Conservation (phyloP, 805 yeast genomes). For the Huiozyma naganishii region DNA sequence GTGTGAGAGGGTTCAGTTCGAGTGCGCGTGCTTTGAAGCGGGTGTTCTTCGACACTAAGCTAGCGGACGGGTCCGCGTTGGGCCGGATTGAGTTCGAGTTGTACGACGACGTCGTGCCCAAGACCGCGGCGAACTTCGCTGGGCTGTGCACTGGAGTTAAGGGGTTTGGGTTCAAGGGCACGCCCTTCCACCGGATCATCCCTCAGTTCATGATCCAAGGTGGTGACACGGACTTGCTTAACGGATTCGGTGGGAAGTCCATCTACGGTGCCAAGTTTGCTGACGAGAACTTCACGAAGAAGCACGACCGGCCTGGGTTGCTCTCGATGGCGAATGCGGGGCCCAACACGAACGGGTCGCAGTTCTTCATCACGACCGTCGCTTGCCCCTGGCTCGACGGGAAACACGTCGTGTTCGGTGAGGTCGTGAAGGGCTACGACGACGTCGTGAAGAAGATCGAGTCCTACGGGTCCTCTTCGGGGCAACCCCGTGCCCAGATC, state of each 20-base stretch:
- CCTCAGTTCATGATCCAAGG: constrained; percentile 97
- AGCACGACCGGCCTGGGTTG: constrained; percentile 70
- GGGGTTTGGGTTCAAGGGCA: constrained; percentile 74
- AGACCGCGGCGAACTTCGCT: constrained; percentile 73
- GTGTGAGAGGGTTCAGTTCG: too few species aligned
- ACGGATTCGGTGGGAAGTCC: constrained; percentile 90
- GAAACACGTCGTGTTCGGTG: constrained; percentile 70
- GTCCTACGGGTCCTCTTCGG: constrained; percentile 54
- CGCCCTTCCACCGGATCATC: constrained; percentile 87
- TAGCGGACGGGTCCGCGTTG: constrained; percentile 36
- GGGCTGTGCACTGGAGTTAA: constrained; percentile 84
- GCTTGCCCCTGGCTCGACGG: constrained; percentile 73
- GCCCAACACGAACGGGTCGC: constrained; percentile 87
- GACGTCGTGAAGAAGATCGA: constrained; percentile 44
- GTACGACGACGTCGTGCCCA: constrained; percentile 43
- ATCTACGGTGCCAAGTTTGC: constrained; percentile 63
- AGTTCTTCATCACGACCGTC: constrained; percentile 79
- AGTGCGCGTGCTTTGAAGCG: constrained; percentile 26
- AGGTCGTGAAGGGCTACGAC: constrained; percentile 56
- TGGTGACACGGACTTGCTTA: constrained; percentile 76
- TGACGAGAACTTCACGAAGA: constrained; percentile 54
- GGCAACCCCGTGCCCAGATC: constrained; percentile 55
- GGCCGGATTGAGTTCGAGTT: constrained; percentile 29
- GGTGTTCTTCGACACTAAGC: constrained; percentile 47
- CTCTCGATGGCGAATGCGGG: constrained; percentile 91